Evolutionary conservation across 176 grass and related monocot genomes (phyloP).

Genomic region (Aegilops bicornis): DNA sequence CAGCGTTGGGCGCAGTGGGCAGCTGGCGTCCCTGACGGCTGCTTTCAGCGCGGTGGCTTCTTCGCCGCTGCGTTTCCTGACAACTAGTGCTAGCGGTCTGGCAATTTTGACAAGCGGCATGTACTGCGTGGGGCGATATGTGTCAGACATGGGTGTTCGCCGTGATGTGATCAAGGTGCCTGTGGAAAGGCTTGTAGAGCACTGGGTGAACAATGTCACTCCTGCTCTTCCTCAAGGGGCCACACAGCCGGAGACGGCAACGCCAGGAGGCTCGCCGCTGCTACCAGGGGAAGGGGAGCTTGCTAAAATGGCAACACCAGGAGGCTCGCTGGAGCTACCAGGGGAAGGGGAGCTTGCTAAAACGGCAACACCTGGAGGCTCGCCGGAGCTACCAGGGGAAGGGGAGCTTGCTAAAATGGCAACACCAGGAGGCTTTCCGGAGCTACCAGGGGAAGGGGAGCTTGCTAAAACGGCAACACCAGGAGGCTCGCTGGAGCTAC

Average conservation of each 20-base stretch:
- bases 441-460: not conserved
- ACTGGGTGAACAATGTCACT: constrained; percentile 1
- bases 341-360: not conserved
- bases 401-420: not conserved
- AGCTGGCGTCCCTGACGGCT: constrained; percentile 63
- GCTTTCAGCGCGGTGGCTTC: constrained; percentile 48
- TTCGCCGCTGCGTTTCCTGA: constrained; percentile 61
- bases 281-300: not conserved
- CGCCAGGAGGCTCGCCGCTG: not conserved
- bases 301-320: not conserved
- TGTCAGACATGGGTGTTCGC: constrained; percentile 60
- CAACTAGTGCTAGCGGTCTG: constrained; percentile 41
- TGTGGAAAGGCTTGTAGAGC: constrained; percentile 53
- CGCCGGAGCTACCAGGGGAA: not conserved
- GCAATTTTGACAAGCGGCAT: constrained; percentile 46
- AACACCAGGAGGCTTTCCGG: not conserved
- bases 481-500: not conserved
- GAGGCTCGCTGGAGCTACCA: not conserved
- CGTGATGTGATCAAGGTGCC: constrained; percentile 59
- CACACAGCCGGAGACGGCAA: not conserved
- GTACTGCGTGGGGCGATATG: constrained; percentile 58
- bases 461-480: not conserved
- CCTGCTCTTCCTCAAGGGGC: constrained; percentile 7
- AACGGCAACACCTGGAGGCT: not conserved
- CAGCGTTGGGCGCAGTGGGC: constrained; percentile 80